Percentiles rank a stretch among this genome's conserved stretches.
These are phyloP conservation scores for Trematosphaeria pertusa DNA, from an alignment of 2,329 filamentous ascomycete genomes.

Conservation along the genomic window DNA sequence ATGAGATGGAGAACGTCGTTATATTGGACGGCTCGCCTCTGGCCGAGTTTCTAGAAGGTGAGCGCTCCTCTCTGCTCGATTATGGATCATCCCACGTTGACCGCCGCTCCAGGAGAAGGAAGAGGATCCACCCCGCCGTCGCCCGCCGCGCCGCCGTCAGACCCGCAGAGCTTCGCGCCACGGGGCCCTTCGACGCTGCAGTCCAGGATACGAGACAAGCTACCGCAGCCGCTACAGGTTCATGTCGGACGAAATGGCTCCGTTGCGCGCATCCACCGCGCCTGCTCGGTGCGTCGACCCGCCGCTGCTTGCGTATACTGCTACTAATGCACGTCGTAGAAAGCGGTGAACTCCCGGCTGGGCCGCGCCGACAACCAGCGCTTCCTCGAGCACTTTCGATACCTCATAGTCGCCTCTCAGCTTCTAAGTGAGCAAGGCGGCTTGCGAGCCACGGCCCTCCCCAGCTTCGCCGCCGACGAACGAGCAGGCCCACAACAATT, in stretches of 20 bases:
- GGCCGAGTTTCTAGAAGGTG: slow-evolving; percentile 89
- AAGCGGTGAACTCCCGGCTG: slow-evolving; percentile 73
- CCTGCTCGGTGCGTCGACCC: slow-evolving; percentile 43
- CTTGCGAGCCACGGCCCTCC: slow-evolving; percentile 41
- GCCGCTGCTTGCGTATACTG: neutral
- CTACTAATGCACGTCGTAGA: slow-evolving; percentile 54
- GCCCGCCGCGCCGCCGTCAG: slow-evolving; percentile 20
- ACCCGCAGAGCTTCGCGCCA: slow-evolving; percentile 56
- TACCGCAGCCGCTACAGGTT: slow-evolving; percentile 56
- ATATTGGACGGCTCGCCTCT: slow-evolving; percentile 87
- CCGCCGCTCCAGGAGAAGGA: slow-evolving; percentile 39
- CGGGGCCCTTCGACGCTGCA: slow-evolving; percentile 58
- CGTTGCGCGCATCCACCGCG: slow-evolving; percentile 46
- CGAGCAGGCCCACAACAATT: slow-evolving; percentile 38
- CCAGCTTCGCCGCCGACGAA: slow-evolving; percentile 35
- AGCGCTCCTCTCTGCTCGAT: slow-evolving; percentile 31
- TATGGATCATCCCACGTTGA: slow-evolving; percentile 27
- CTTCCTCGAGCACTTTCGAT: slow-evolving; percentile 92
- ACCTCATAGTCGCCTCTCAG: slow-evolving; percentile 90
- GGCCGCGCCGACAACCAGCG: slow-evolving; percentile 80
- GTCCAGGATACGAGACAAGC: slow-evolving; percentile 56
- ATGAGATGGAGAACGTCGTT: slow-evolving; percentile 76
- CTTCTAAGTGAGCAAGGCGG: slow-evolving; percentile 71
- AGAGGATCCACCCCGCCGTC: slow-evolving; percentile 36
- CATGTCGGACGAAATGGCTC: slow-evolving; percentile 44